Base-by-base conservation (phyloP, 1,284 basidiomycete species). In the Naganishia sp. region DNA sequence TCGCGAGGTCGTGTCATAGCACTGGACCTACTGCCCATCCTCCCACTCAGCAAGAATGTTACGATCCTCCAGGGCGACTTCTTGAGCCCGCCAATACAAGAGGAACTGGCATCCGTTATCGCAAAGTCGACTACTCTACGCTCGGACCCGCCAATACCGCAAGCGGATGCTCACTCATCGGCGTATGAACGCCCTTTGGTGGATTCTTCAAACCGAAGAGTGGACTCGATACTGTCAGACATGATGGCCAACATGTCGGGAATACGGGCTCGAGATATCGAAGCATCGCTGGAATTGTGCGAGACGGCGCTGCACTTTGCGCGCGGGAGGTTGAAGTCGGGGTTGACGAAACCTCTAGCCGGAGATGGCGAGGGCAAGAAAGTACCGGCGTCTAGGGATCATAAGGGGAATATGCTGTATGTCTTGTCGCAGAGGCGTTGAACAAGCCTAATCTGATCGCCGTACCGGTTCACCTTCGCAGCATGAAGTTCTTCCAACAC, bases 1-100 rank as follows among this genome's bases (percentile, higher is more conserved):
- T 60, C 56, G 11, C 54, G 67, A 28, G 63, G 64, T 65, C 21
- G 21, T 21, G 57, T 69, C 21, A 51, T 65, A 42, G 69, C 47
- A 28, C 58, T 65, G 9, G 63, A 69, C 54, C 53, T 63, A 6
- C 51, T 58, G 5, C 65, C 57, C 18, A 50, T 61, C n/a, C 31
- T 51, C 3, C 54, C 58, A 10, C 51, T 69, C 11, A 45, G 45
- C 28, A 49, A 50, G 21, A 58, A 50, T 65, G 86, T 2, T 83
- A 81, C 93, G 77, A 78, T 90, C 23, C 80, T 91, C 13, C 84
- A 87, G 72, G 87, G 85, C 65, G 86, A 94, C 77, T 93, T 94
- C 71, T 83, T 93, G n/a, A 80, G 83, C 0, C 79, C 83, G 0
- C 75, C 82, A 28, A 86, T 89, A 0, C 82, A 83, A 46, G 69